Evolutionary conservation across 495 filamentous ascomycete species (phyloP).

Genomic region (Penicillium bialowiezense): DNA sequence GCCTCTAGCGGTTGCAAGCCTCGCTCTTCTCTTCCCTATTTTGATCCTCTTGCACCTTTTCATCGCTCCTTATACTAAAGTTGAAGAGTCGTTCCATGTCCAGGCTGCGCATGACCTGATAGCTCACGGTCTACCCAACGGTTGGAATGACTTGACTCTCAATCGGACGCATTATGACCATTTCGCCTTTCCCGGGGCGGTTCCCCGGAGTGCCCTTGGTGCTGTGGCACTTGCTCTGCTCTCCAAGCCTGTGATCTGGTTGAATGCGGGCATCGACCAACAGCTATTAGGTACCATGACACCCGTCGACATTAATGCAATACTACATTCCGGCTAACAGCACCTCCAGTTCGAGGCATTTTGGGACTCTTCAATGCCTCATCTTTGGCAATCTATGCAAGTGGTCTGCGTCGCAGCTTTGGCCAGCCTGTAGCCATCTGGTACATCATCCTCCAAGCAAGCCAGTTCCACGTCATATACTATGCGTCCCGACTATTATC

Average conservation of each 20-base stretch:
- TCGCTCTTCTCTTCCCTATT: constrained; percentile 55
- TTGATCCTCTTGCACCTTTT: constrained; percentile 74
- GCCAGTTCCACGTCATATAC: constrained; percentile 91
- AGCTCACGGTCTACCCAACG: constrained; percentile 68
- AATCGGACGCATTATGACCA: constrained; percentile 72
- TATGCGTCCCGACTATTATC: constrained; percentile 91
- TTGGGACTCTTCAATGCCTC: constrained; percentile 76
- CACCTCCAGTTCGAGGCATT: constrained; percentile 61
- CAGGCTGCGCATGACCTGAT: constrained; percentile 92
- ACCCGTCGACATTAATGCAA: background rate
- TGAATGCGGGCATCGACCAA: constrained; percentile 38
- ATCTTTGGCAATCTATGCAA: constrained; percentile 62
- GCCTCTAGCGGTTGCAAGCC: constrained; percentile 9
- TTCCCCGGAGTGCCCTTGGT: constrained; percentile 87
- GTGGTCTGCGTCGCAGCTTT: constrained; percentile 62
- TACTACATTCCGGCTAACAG: constrained; percentile 1
- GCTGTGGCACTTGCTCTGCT: constrained; percentile 67
- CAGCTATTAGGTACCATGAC: constrained; percentile 50
- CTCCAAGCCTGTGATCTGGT: constrained; percentile 58
- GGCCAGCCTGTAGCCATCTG: constrained; percentile 70
- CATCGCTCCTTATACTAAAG: constrained; percentile 90
- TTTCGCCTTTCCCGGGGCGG: constrained; percentile 83
- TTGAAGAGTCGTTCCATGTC: constrained; percentile 98
- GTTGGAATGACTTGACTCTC: constrained; percentile 39
- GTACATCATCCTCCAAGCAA: constrained; percentile 78